Percentiles rank a stretch among this genome's conserved stretches.
phyloP scores from a whole-genome alignment of 768 basidiomycete species.

The Tubosaeta brunneosetosa region DNA sequence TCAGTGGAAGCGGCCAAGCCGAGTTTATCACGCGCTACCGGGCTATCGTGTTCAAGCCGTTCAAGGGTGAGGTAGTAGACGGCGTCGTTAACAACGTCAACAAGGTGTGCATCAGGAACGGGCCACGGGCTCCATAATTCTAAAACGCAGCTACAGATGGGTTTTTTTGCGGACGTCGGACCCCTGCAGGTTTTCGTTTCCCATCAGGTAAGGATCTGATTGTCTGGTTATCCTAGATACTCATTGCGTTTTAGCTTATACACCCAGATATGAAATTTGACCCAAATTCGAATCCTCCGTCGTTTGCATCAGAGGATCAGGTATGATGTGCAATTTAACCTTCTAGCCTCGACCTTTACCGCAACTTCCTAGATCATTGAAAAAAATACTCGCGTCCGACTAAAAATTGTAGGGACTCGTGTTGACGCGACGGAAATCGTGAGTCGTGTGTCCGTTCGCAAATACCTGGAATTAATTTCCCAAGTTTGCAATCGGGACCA shows the following conservation, averaged over 20 bases:
- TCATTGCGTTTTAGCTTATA: conserved; percentile 59
- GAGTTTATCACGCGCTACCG: conserved; percentile 93
- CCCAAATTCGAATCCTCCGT: conserved; percentile 95
- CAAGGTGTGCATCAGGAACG: conserved; percentile 51
- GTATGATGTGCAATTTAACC: conserved; percentile 32
- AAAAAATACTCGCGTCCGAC: conserved; percentile 85
- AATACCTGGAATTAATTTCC: not conserved
- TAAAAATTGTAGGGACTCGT: conserved; percentile 97
- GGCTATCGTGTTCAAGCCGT: conserved; percentile 99
- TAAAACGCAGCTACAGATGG: conserved; percentile 62
- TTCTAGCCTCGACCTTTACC: not conserved
- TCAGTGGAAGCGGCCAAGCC: conserved; percentile 89
- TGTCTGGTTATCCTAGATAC: not conserved
- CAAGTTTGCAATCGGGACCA: conserved; percentile 95
- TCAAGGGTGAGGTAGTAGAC: conserved; percentile 98
- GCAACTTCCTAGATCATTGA: conserved; percentile 66
- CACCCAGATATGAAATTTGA: conserved; percentile 94
- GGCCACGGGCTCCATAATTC: not conserved
- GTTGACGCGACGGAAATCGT: conserved; percentile 98
- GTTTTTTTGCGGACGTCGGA: conserved; percentile 96
- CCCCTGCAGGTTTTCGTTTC: conserved; percentile 94
- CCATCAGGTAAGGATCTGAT: conserved; percentile 63
- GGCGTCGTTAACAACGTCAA: conserved; percentile 93
- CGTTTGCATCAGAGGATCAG: conserved; percentile 88
- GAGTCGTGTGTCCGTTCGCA: conserved; percentile 29